Evolutionary conservation across 202 grass and related monocot species (phyloP), one percentile per base, ranked within the genome.

Genomic region (Saccharum hybrid): DNA sequence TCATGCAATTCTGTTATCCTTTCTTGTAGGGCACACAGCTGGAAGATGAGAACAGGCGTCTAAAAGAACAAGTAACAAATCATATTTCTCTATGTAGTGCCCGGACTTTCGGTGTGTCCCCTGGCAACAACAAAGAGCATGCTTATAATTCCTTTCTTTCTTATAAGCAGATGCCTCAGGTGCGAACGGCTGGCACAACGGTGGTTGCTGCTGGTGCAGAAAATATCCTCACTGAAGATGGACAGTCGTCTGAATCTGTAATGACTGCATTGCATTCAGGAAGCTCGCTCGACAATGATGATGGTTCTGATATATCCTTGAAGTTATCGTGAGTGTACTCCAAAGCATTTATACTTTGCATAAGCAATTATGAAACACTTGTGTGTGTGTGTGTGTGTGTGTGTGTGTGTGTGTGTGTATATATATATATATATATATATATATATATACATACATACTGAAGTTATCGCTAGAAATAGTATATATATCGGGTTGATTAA

Each of bases 191-290:
- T 21, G 80, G 85, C n/a, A 84, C 37, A 4, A 22, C 64, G 19
- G 80, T 52, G 28, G 51, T 66, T 78, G 51, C 59, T 81, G 86
- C 64, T 75, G 90, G 86, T 64, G n/a, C 81, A 36, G 88, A 97
- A 76, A 85, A 88, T 68, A 26, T 83, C 66, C 71, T 75, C 7
- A 65, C 80, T 43, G 94, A 97, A 86, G 94, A 94, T 86, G 86
- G 87, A 5, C 94, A 87, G 41, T 94, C 94, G 11, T 92, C 94
- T 38, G 94, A 97, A 84, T 97, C 94, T 31, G 84, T 94, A 48
- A 94, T 94, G 84, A 97, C 92, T 69, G 88, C 80, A 13, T 80
- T 89, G 22, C 63, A 94, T 48, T 90, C 90, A 11, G 89, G 76
- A 88, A 76, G 80, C 36, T 90, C 89, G 1, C 86, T 77, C 7